Evolutionary conservation across 352 stramenopile species (phyloP).

Genomic region (Phytophthora tentaculata): DNA sequence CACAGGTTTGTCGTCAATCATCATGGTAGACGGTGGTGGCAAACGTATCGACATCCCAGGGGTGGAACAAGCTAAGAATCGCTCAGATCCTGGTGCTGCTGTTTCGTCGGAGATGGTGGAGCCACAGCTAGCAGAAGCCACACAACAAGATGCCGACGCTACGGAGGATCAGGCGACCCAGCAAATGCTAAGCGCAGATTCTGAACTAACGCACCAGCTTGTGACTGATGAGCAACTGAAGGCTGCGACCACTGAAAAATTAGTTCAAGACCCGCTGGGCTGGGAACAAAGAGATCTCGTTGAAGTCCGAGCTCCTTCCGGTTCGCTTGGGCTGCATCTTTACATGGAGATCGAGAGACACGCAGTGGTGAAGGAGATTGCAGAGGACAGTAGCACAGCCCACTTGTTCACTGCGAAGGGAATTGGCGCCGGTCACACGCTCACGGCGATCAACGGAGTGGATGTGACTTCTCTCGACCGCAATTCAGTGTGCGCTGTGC

Average conservation of each 20-base stretch:
- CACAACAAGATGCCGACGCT: conserved; percentile 1
- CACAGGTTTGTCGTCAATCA: conserved; percentile 57
- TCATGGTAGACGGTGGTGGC: conserved; percentile 64
- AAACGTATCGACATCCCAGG: conserved; percentile 52
- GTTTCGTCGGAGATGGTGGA: conserved; percentile 19
- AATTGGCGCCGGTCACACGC: conserved; percentile 43
- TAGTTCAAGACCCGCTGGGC: conserved; percentile 16
- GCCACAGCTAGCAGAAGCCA: conserved; percentile 7
- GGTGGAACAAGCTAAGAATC: conserved; percentile 1
- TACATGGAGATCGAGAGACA: conserved; percentile 61
- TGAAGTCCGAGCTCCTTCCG: conserved; percentile 44
- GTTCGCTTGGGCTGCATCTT: conserved; percentile 66
- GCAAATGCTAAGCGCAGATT: conserved; percentile 23
- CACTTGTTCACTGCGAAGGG: conserved; percentile 37
- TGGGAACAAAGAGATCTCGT: conserved; percentile 43
- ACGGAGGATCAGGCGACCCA: not conserved
- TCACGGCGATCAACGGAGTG: conserved; percentile 65
- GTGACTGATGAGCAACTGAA: conserved; percentile 31
- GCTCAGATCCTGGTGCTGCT: not conserved
- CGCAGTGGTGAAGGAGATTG: conserved; percentile 64
- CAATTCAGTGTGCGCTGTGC: conserved; percentile 47
- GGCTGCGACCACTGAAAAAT: conserved; percentile 6
- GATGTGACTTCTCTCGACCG: conserved; percentile 49
- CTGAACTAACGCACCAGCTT: conserved; percentile 42
- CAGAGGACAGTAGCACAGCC: conserved; percentile 53